phyloP scores from a whole-genome alignment of 78 protist genomes.

The Dictyostelium brefeldianum region DNA sequence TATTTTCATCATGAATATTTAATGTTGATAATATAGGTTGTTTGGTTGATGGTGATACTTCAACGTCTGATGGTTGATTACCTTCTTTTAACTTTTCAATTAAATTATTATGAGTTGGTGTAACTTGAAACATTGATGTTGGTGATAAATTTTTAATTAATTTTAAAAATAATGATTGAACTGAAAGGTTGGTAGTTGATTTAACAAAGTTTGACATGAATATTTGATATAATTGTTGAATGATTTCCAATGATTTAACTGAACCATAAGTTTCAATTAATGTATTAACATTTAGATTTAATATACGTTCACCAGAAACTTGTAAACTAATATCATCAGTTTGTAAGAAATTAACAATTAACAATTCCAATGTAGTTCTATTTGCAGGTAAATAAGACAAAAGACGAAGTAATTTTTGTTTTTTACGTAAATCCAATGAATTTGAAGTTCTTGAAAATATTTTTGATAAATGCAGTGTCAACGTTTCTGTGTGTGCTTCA shows the following conservation, averaged over 20 bases:
- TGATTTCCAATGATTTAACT: slow-evolving; percentile 29
- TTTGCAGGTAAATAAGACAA: slow-evolving; percentile 61
- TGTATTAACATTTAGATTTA: slow-evolving; percentile 19
- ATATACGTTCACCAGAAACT: slow-evolving; percentile 52
- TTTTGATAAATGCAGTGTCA: slow-evolving; percentile 31
- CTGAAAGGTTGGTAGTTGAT: slow-evolving; percentile 56
- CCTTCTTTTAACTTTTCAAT: slow-evolving; percentile 10
- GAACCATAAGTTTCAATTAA: slow-evolving; percentile 33
- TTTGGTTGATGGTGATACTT: neutral
- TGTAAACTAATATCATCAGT: slow-evolving; percentile 74
- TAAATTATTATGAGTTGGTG: neutral
- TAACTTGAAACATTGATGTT: neutral
- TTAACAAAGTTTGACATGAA: slow-evolving; percentile 66
- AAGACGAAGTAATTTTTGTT: slow-evolving; percentile 59
- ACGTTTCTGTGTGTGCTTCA: neutral
- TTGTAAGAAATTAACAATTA: slow-evolving; percentile 55
- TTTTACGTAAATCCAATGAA: slow-evolving; percentile 36
- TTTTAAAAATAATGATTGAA: slow-evolving; percentile 57
- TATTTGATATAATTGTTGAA: slow-evolving; percentile 34
- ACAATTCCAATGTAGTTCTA: slow-evolving; percentile 20
- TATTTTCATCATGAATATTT: neutral
- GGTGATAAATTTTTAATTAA: slow-evolving; percentile 69
- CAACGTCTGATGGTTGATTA: no score
- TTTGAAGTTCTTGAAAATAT: slow-evolving; percentile 14
- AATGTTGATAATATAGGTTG: neutral